These are phyloP conservation scores for Phoma sp. DNA, from an alignment of 2,329 filamentous ascomycete species.

Conservation along the genomic window DNA sequence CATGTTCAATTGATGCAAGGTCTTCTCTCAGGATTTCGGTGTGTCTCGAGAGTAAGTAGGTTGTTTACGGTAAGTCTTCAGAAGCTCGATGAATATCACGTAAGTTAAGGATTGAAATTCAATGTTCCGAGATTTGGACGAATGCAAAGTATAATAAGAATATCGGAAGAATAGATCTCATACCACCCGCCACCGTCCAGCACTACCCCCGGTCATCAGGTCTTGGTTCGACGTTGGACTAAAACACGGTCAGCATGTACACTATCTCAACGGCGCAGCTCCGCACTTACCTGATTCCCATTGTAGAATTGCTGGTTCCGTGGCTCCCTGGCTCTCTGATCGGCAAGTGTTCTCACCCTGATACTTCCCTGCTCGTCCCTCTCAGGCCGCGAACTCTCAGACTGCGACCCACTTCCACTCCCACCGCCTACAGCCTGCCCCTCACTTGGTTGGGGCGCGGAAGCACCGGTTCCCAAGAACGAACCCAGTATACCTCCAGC, in stretches of 20 bases:
- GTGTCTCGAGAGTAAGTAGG: too few species aligned
- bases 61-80: too few species aligned
- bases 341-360: conserved; percentile 54
- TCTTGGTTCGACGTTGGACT: conserved; percentile 12
- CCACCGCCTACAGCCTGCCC: conserved; percentile 20
- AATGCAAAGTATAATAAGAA: too few species aligned
- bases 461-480: conserved; percentile 32
- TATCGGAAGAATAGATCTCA: background rate
- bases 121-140: too few species aligned
- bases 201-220: conserved; percentile 3
- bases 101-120: too few species aligned
- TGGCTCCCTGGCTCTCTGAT: conserved; percentile 59
- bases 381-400: conserved; percentile 19
- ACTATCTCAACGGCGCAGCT: rapidly evolving
- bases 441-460: conserved; percentile 12
- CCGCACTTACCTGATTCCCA: conserved; percentile 76
- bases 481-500: conserved; percentile 44
- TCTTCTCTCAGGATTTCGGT: too few species aligned
- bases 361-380: conserved; percentile 35
- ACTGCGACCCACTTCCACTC: conserved; percentile 19
- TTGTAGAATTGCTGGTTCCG: conserved; percentile 79
- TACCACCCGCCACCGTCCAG: background rate
- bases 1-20: too few species aligned
- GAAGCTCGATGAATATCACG: too few species aligned
- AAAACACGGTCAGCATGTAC: background rate